Base-by-base conservation (phyloP, 2,329 filamentous ascomycete genomes). In the Colletotrichum sidae region DNA sequence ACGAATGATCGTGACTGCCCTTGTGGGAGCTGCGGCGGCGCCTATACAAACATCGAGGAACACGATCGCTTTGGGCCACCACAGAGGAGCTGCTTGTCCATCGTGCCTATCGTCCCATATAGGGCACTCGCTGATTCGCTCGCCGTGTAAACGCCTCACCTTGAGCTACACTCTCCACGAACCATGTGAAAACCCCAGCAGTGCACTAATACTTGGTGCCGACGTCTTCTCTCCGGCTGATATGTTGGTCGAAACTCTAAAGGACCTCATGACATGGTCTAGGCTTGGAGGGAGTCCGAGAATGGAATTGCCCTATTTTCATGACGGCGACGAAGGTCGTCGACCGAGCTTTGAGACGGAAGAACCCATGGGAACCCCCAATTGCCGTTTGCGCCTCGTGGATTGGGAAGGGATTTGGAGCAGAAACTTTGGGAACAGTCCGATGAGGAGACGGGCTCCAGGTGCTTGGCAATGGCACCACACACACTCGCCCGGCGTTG, bases 41-140 rank as follows among this genome's bases (percentile, higher is more conserved):
- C 78, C 80, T 60, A 72, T 78, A 39, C 74, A 79, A 41, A 76
- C 77, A 33, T 72, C 80, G 2, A 77, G 78, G 1, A 78, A 75
- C 2, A 75, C 76, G 2, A 72, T 81, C 47, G 76, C 72, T 7
- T 69, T 80, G 7, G 25, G 77, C 79, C 1, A 73, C 78, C 7
- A 72, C 74, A 55, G 75, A 73, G 34, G 70, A 17, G 33, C 53
- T 44, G 46, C 42, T 55, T 47, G 41, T 46, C 47, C 15, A n/a
- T 53, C 53, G 49, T 53, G 53, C 42, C 37, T 49, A 47, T 41
- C 52, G 52, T 56, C 41, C 63, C 58, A 54, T 47, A 10, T 42
- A 56, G 47, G 10, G 13, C 13, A 12, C n/a, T n/a, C 13, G 12
- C 44, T 55, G 49, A 35, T 57, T 39, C 13, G 54, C n/a, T 17